A percentile compares a stretch with the other conserved stretches of the same genome.
Conservation (phyloP, 352 stramenopile genomes). For the Pythium dissimile region DNA sequence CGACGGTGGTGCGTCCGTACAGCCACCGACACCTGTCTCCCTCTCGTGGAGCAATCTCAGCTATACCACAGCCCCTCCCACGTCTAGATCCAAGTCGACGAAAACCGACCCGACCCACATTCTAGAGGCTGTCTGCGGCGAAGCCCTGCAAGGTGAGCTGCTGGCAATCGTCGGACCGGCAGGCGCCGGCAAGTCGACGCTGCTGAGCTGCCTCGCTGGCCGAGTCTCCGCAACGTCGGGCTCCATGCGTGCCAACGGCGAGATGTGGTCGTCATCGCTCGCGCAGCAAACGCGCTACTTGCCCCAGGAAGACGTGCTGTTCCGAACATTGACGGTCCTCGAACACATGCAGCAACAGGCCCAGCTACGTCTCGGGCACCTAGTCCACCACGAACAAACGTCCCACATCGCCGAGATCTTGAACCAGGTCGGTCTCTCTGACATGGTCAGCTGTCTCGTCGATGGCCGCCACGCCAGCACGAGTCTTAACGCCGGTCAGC, state of each 20-base stretch:
- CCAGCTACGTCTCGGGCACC: slow-evolving; percentile 54
- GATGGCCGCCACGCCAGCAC: slow-evolving; percentile 32
- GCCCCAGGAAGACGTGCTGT: slow-evolving; percentile 87
- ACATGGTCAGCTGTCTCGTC: slow-evolving; percentile 38
- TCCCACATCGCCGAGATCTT: slow-evolving; percentile 51
- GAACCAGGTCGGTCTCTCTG: slow-evolving; percentile 40
- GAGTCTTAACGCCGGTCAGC: slow-evolving; percentile 44
- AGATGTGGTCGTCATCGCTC: neutral
- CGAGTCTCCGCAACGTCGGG: neutral
- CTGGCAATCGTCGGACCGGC: slow-evolving; percentile 6
- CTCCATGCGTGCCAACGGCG: neutral
- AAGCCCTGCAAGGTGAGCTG: slow-evolving; percentile 1
- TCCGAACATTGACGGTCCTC: slow-evolving; percentile 72
- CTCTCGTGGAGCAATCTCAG: too few relatives aligned
- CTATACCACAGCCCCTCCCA: too few relatives aligned
- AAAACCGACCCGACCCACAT: too few relatives aligned
- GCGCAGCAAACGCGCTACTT: slow-evolving; percentile 51
- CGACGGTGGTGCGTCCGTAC: too few relatives aligned
- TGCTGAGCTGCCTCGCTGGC: slow-evolving; percentile 1
- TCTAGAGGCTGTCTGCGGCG: slow-evolving; percentile 6
- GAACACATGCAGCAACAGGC: slow-evolving; percentile 86
- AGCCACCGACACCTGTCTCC: too few relatives aligned
- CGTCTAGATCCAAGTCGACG: too few relatives aligned
- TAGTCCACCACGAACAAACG: slow-evolving; percentile 28
- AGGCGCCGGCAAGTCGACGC: neutral